These are phyloP conservation scores for Trichoderma gracile DNA, from an alignment of 2,329 filamentous ascomycete species.

Conservation along the genomic window DNA sequence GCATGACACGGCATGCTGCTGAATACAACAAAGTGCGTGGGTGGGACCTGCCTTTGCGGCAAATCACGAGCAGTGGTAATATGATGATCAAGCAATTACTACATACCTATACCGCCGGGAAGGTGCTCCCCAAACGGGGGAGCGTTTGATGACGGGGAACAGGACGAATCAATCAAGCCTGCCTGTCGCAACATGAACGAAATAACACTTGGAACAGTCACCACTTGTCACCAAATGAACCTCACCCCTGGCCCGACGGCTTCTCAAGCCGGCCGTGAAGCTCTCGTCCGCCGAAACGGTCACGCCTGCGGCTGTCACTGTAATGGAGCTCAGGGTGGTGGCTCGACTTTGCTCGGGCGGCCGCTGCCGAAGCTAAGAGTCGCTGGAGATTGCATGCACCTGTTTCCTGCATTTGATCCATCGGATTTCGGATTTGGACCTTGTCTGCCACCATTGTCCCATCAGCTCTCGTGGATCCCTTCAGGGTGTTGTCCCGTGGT, in stretches of 20 bases:
- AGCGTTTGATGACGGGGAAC: no score
- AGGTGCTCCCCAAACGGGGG: no score
- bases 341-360: background rate
- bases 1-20: no score
- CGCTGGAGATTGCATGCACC: constrained; percentile 5
- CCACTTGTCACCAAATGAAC: background rate
- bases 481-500: no score
- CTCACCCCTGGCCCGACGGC: background rate
- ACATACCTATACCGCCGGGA: no score
- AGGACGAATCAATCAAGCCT: no score
- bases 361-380: constrained; percentile 1
- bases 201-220: no score
- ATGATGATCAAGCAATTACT: no score
- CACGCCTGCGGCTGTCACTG: background rate
- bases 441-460: background rate
- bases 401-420: background rate
- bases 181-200: no score
- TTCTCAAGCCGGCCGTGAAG: background rate
- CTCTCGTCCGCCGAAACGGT: background rate
- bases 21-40: no score
- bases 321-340: background rate
- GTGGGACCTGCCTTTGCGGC: no score
- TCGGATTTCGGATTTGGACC: background rate
- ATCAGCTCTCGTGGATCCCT: background rate
- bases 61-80: no score